These are phyloP conservation scores for Magnolia sinica DNA, from an alignment of 164 flowering plant species.

Conservation along the genomic window DNA sequence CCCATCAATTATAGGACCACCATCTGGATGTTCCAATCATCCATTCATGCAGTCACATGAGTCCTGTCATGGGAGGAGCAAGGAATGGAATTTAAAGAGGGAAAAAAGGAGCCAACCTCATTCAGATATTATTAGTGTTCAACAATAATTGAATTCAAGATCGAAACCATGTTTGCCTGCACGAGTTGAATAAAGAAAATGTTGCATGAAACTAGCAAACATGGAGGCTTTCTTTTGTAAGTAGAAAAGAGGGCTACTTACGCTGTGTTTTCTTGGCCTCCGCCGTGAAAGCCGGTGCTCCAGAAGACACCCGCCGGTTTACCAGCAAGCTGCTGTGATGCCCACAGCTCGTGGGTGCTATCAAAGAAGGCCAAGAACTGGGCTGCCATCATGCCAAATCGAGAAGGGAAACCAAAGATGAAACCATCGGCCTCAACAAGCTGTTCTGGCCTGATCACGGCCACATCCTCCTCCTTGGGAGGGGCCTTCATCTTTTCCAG, in stretches of 20 bases:
- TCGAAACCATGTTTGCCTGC: no score
- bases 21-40: no score
- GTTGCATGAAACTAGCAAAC: not conserved
- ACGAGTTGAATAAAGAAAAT: not conserved
- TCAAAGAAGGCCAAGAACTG: slow-evolving; percentile 79
- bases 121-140: not conserved
- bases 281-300: slow-evolving; percentile 95
- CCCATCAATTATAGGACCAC: no score
- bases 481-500: slow-evolving; percentile 82
- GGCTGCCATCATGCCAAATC: slow-evolving; percentile 86
- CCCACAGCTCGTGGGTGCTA: slow-evolving; percentile 59
- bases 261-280: slow-evolving; percentile 90
- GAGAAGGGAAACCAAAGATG: slow-evolving; percentile 82
- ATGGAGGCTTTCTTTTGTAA: not conserved
- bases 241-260: slow-evolving; percentile 25
- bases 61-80: not conserved
- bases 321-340: slow-evolving; percentile 75
- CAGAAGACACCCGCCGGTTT: slow-evolving; percentile 93
- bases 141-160: not conserved
- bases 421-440: slow-evolving; percentile 83
- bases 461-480: slow-evolving; percentile 50
- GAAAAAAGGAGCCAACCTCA: not conserved
- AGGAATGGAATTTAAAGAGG: not conserved
- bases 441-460: slow-evolving; percentile 64
- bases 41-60: not conserved